phyloP scores from a whole-genome alignment of 2,329 filamentous ascomycete species.

The Penicillium brevicompactum region DNA sequence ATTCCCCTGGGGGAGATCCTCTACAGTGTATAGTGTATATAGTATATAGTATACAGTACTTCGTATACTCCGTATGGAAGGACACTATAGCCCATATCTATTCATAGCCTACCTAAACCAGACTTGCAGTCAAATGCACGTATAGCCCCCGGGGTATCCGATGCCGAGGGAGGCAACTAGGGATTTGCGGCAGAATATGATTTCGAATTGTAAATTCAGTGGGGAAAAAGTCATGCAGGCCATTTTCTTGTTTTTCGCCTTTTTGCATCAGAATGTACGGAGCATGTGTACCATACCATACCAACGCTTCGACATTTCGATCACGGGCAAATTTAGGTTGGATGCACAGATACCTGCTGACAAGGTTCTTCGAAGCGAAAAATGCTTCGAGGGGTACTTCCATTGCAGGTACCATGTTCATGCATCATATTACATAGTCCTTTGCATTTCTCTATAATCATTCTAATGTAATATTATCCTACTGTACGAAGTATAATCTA shows the following conservation, averaged over 20 bases:
- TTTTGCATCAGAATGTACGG: background rate
- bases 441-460: background rate
- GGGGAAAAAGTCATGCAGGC: background rate
- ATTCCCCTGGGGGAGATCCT: background rate
- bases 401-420: background rate
- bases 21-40: too few species aligned
- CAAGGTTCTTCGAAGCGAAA: conserved; percentile 2
- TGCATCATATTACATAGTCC: background rate
- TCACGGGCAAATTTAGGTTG: conserved; percentile 2
- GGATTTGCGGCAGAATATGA: background rate
- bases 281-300: background rate
- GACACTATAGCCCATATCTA: background rate
- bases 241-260: background rate
- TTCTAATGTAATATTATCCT: background rate
- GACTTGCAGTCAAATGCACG: background rate
- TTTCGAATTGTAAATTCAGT: background rate
- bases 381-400: background rate
- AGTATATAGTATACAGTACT: too few species aligned
- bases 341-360: background rate
- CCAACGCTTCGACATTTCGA: background rate
- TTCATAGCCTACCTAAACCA: background rate
- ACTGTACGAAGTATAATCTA: background rate
- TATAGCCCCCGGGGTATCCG: background rate
- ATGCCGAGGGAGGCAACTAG: conserved; percentile 2
- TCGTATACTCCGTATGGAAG: background rate